A percentile compares a stretch with the other conserved stretches of the same genome.
These are phyloP conservation scores for Prunus mongolica DNA, from an alignment of 306 rosid species.

Conservation along the genomic window DNA sequence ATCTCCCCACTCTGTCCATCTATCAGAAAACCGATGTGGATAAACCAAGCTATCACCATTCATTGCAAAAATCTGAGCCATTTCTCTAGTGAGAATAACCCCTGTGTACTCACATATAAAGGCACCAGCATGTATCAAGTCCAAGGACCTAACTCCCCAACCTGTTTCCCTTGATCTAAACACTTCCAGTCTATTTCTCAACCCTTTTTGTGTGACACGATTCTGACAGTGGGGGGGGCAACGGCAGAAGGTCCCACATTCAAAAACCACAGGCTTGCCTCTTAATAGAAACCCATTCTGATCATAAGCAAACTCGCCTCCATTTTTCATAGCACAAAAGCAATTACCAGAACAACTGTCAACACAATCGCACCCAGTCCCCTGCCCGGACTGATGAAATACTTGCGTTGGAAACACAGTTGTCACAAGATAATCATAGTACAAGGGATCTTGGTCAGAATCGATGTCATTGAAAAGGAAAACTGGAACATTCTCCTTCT, in stretches of 20 bases:
- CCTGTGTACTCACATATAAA: conserved; percentile 93
- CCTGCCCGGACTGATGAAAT: conserved; percentile 52
- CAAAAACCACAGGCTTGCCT: conserved; percentile 86
- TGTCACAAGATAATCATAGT: conserved; percentile 58
- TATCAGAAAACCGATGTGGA: conserved; percentile 68
- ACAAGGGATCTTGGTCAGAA: conserved; percentile 51
- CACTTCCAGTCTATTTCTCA: conserved; percentile 65
- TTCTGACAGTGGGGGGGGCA: conserved; percentile 82
- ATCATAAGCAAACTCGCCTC: conserved; percentile 67
- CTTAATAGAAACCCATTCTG: conserved; percentile 62
- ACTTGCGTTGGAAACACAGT: conserved; percentile 65
- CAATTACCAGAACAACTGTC: conserved; percentile 56
- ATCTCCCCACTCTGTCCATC: conserved; percentile 95
- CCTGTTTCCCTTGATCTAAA: conserved; percentile 86
- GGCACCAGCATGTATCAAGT: conserved; percentile 85
- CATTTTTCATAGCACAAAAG: conserved; percentile 78
- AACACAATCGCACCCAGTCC: conserved; percentile 66
- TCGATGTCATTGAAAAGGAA: conserved; percentile 79
- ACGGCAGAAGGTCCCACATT: conserved; percentile 76
- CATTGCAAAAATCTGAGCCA: conserved; percentile 75
- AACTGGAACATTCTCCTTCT: conserved; percentile 52
- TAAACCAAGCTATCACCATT: conserved; percentile 76
- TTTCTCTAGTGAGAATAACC: conserved; percentile 78
- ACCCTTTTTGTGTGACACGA: conserved; percentile 72
- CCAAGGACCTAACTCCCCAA: conserved; percentile 99